Evolutionary conservation across 495 filamentous ascomycete genomes (phyloP), one percentile per base, ranked within the genome.

Genomic region (Aspergillus diversus): DNA sequence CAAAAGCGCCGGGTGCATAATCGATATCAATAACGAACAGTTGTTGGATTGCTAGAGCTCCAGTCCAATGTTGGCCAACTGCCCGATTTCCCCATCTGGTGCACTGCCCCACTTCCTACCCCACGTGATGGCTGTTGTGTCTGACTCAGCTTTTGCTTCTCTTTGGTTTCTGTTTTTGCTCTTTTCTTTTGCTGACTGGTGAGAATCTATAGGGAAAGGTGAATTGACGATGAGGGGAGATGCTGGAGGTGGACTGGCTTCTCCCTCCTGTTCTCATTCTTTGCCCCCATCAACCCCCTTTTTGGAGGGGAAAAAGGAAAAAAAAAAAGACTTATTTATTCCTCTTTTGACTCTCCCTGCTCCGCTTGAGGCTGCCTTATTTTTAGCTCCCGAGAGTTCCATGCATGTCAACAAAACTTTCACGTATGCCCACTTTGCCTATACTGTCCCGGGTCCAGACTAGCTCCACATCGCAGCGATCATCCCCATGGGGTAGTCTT

Each of bases 11-110:
- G 39, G 39, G 35, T 27, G 42, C 43, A 39, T 27, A 17, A 6
- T 43, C 39, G 11, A 11, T 4, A 21, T 43, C 33, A 43, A 27
- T 13, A 37, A 43, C 31, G 55, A 42, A 21, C 16, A 21, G 53
- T 48, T 33, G 57, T 59, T 51, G 57, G 46, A 49, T 46, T 59
- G 42, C 34, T 42, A 42, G 34, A 63, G 16, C 31, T 47, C 33
- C 27, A 54, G n/a, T 64, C 69, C 66, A 71, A 71, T 71, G 66
- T 63, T 66, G 46, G 64, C 54, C 46, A 49, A 53, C 63, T 58
- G 55, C 58, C 66, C 69, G 69, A 63, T 71, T 71, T 64, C 69
- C 69, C 48, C 17, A 27, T 68, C 66, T 66, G 12, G 69, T 64
- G n/a, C 21, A 39, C 9, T 51, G 65, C 66, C 64, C 64, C 68